Evolutionary conservation across 73 alveolate species (phyloP).

Genomic region (Paramecium caudatum): DNA sequence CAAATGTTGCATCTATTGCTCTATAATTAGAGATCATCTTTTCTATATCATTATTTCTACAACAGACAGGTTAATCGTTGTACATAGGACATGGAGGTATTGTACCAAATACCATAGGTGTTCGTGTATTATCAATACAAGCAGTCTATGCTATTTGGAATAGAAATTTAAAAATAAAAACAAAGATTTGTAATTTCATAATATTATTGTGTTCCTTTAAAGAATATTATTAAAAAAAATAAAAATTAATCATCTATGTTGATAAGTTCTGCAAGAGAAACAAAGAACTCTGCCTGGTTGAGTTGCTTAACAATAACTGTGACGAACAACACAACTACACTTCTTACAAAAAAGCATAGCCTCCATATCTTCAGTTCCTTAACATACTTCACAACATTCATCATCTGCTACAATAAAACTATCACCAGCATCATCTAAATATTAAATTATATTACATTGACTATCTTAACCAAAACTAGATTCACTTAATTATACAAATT

Average conservation of each 20-base stretch:
- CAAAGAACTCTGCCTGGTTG: neutral
- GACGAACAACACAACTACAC: constrained; percentile 22
- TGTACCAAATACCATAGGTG: neutral
- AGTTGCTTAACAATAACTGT: constrained; percentile 24
- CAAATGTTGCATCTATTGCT: constrained; percentile 79
- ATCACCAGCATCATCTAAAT: constrained; percentile 45
- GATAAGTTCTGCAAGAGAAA: constrained; percentile 6
- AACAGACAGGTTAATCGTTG: constrained; percentile 56
- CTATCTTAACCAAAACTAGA: constrained; percentile 29
- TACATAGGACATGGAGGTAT: constrained; percentile 43
- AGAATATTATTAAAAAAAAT: constrained; percentile 15
- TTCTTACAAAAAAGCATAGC: constrained; percentile 13
- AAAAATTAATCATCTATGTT: neutral
- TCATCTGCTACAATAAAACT: constrained; percentile 44
- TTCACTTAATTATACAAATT: neutral
- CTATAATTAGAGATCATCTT: constrained; percentile 60
- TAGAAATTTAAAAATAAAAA: neutral
- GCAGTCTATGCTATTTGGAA: neutral
- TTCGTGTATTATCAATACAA: neutral
- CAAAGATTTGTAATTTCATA: constrained; percentile 32
- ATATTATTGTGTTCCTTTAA: neutral
- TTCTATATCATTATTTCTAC: constrained; percentile 19
- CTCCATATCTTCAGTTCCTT: neutral
- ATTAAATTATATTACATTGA: neutral
- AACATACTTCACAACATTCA: constrained; percentile 13